A percentile compares a stretch with the other conserved stretches of the same genome.
These are phyloP conservation scores for Metschnikowia rubicola DNA, from an alignment of 805 yeast species.

Conservation along the genomic window DNA sequence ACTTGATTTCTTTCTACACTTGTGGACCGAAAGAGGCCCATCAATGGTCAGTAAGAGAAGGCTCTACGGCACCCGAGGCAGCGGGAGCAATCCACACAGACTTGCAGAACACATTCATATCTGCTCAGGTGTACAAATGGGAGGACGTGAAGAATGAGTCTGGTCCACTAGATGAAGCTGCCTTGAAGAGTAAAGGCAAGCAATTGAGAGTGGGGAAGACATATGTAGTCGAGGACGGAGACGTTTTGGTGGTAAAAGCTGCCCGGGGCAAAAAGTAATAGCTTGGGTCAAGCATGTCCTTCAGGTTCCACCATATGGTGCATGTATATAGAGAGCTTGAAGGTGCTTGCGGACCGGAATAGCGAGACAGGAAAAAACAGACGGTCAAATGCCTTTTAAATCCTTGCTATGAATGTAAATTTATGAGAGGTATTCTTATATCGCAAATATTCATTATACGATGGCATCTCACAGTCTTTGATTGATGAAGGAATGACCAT, in stretches of 20 bases:
- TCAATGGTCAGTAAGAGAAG: slow-evolving; percentile 95
- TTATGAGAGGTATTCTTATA: too few species aligned
- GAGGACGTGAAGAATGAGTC: slow-evolving; percentile 48
- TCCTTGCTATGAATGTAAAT: too few species aligned
- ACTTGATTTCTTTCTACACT: slow-evolving; percentile 88
- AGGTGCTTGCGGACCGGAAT: too few species aligned
- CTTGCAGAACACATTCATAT: slow-evolving; percentile 88
- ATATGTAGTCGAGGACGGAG: slow-evolving; percentile 81
- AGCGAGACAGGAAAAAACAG: too few species aligned
- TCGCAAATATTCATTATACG: too few species aligned
- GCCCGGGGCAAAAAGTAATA: slow-evolving; percentile 3
- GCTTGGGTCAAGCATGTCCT: neutral
- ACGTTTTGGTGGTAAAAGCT: slow-evolving; percentile 61
- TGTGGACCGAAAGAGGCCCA: slow-evolving; percentile 95
- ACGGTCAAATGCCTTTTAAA: too few species aligned
- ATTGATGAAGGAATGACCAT: too few species aligned
- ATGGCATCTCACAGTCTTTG: too few species aligned
- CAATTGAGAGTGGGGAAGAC: slow-evolving; percentile 69
- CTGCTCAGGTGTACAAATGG: slow-evolving; percentile 89
- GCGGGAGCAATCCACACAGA: slow-evolving; percentile 98
- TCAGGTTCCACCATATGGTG: neutral
- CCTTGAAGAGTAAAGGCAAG: slow-evolving; percentile 55
- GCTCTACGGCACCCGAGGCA: slow-evolving; percentile 96
- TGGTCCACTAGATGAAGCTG: slow-evolving; percentile 49
- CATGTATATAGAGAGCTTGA: too few species aligned